Conservation (phyloP, 208 protist species). For the Acanthamoeba polyphaga region DNA sequence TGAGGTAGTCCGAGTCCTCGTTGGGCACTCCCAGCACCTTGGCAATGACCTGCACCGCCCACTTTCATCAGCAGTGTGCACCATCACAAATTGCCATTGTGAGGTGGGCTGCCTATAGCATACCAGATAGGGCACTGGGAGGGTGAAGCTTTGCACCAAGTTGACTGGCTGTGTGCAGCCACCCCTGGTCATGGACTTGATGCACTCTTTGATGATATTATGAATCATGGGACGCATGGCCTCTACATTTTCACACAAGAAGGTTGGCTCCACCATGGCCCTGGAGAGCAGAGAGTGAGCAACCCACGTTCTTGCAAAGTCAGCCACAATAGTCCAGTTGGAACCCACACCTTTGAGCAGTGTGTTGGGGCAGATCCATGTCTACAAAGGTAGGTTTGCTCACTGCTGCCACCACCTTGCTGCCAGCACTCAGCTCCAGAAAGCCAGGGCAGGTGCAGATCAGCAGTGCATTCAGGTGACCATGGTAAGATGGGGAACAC, state of each 20-base stretch:
- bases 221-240: neutral
- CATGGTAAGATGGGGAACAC: too few species aligned
- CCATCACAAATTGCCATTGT: neutral
- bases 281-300: neutral
- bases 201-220: neutral
- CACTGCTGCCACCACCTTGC: neutral
- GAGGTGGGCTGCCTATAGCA: too few species aligned
- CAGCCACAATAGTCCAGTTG: neutral
- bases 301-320: neutral
- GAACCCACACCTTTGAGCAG: neutral
- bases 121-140: neutral
- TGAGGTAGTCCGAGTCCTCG: neutral
- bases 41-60: neutral
- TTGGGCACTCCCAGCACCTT: neutral
- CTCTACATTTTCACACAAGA: neutral
- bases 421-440: neutral
- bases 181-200: neutral
- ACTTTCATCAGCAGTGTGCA: neutral
- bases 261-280: neutral
- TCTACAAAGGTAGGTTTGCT: neutral
- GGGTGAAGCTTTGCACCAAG: neutral
- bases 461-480: neutral
- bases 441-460: neutral
- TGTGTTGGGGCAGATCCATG: neutral
- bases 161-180: neutral